These are phyloP conservation scores for Capronia americana DNA, from an alignment of 2,329 filamentous ascomycete species.

Conservation along the genomic window DNA sequence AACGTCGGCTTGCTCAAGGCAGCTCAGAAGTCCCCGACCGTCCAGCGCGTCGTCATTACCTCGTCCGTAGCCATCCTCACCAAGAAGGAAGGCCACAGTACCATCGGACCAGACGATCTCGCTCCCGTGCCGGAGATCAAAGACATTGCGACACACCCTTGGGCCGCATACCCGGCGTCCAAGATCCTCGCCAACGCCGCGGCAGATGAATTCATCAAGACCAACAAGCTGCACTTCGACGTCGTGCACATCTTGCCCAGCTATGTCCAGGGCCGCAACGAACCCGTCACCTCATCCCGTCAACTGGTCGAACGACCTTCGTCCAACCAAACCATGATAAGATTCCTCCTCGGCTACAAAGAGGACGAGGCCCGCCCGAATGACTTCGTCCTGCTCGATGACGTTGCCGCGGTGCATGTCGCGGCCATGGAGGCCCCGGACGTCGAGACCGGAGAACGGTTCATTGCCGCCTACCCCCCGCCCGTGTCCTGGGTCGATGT, in stretches of 20 bases:
- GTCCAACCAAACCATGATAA: conserved; percentile 21
- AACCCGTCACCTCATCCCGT: conserved; percentile 12
- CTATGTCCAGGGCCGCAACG: conserved; percentile 10
- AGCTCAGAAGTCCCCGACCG: conserved; percentile 4
- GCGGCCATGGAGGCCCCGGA: conserved; percentile 45
- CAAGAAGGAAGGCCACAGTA: neutral
- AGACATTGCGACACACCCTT: neutral
- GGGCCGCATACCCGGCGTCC: conserved; percentile 4
- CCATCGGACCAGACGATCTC: conserved; percentile 2
- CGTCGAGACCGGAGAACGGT: conserved; percentile 45
- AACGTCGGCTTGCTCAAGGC: conserved; percentile 2
- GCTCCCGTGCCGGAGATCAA: neutral
- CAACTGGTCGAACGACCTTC: conserved; percentile 7
- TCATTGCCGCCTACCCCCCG: conserved; percentile 39
- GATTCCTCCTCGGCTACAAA: conserved; percentile 19
- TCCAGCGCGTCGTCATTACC: conserved; percentile 7
- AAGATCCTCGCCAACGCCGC: conserved; percentile 3
- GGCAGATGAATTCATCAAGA: conserved; percentile 7
- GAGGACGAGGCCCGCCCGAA: conserved; percentile 42
- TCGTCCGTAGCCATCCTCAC: neutral
- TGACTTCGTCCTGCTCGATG: conserved; percentile 50
- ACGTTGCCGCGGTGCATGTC: conserved; percentile 50
- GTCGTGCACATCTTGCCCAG: conserved; percentile 5
- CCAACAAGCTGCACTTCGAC: conserved; percentile 7
- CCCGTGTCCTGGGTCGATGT: conserved; percentile 11